These are phyloP conservation scores for Boletus rubropictus DNA, from an alignment of 768 basidiomycete species.

Conservation along the genomic window DNA sequence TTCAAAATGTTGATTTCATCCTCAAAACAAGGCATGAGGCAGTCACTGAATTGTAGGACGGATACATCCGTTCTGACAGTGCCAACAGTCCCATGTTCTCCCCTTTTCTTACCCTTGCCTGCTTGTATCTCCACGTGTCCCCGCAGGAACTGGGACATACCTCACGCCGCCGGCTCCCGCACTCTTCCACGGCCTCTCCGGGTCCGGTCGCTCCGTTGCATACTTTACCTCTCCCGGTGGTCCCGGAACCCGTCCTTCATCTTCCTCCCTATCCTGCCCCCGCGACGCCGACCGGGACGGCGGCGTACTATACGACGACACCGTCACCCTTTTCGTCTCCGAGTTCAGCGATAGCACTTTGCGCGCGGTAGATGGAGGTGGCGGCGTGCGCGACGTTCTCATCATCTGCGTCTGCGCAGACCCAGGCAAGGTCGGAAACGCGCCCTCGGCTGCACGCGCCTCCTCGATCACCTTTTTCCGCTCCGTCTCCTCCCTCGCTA, in stretches of 20 bases:
- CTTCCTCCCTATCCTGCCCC: constrained; percentile 32
- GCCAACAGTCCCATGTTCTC: neutral
- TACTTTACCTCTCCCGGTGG: constrained; percentile 36
- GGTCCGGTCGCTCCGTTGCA: constrained; percentile 26
- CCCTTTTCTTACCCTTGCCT: constrained; percentile 3
- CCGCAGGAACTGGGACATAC: constrained; percentile 34
- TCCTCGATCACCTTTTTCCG: constrained; percentile 43
- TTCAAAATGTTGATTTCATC: neutral
- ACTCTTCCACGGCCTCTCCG: constrained; percentile 42
- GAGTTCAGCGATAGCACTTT: constrained; percentile 57
- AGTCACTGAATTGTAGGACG: neutral
- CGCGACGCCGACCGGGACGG: constrained; percentile 34
- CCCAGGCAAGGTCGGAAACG: constrained; percentile 50
- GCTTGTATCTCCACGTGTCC: neutral
- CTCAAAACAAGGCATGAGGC: neutral
- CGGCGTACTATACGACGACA: constrained; percentile 47
- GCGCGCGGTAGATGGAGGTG: constrained; percentile 39
- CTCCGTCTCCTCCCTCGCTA: constrained; percentile 45
- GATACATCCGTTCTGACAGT: neutral
- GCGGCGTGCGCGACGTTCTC: constrained; percentile 13
- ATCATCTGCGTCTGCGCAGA: constrained; percentile 1
- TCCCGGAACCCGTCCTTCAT: constrained; percentile 36
- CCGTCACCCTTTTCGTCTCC: constrained; percentile 44
- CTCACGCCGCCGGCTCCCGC: constrained; percentile 27
- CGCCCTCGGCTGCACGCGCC: constrained; percentile 47